These are phyloP conservation scores for Pseudoscleropodium purum DNA, from an alignment of 225 moss, liverwort and hornwort species.

Conservation along the genomic window DNA sequence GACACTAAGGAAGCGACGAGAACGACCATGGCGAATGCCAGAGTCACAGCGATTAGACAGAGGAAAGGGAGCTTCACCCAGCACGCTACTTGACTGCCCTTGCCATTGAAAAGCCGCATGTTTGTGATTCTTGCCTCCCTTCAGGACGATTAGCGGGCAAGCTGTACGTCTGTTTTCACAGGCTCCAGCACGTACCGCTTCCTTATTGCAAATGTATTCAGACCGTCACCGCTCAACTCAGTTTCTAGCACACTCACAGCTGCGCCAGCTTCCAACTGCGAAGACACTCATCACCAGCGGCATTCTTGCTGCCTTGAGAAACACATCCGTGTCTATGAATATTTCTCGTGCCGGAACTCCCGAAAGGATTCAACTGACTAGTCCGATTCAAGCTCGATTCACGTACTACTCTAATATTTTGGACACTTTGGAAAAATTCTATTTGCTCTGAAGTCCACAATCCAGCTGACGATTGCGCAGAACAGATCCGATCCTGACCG, in stretches of 20 bases:
- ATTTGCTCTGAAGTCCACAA: neutral
- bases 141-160: too few relatives aligned
- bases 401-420: neutral
- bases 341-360: neutral
- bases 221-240: neutral
- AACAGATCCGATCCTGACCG: neutral
- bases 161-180: neutral
- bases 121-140: neutral
- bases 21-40: conserved; percentile 14
- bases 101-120: neutral
- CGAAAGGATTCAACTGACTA: neutral
- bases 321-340: neutral
- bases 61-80: conserved; percentile 17
- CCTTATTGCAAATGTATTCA: neutral
- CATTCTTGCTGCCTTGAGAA: neutral
- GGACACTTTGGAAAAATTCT: too few relatives aligned
- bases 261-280: neutral
- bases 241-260: neutral
- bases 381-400: neutral
- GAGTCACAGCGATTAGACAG: conserved; percentile 10
- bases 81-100: neutral
- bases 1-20: neutral
- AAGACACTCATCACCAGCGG: neutral
- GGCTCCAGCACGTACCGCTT: neutral
- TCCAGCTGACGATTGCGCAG: neutral